Evolutionary conservation across 306 rosid species (phyloP).

Genomic region (Cucurbita maxima): DNA sequence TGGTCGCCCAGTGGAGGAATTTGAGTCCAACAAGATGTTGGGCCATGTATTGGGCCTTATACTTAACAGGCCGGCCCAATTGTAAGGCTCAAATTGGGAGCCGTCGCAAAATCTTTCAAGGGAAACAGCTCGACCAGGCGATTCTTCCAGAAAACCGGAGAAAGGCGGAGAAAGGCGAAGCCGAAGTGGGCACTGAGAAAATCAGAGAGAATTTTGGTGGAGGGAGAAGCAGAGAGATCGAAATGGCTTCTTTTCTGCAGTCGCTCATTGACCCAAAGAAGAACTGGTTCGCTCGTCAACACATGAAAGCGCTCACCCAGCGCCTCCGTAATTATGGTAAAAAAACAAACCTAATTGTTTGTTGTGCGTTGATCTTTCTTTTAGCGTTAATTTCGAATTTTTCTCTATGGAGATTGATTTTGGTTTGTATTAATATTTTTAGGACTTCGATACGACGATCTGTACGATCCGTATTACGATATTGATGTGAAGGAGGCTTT

Average conservation of each 20-base stretch:
- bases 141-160: neutral
- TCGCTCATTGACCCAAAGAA: conserved; percentile 56
- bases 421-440: neutral
- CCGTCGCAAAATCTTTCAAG: neutral
- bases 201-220: neutral
- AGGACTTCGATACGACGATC: conserved; percentile 94
- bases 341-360: conserved; percentile 18
- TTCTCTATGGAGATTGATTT: neutral
- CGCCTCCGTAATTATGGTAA: conserved; percentile 77
- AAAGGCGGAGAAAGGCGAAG: neutral
- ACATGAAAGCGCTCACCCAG: conserved; percentile 60
- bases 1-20: too few relatives aligned
- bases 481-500: conserved; percentile 81
- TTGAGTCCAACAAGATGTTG: neutral
- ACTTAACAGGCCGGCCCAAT: neutral
- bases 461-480: conserved; percentile 74
- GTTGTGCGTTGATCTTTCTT: neutral
- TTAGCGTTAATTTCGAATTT: neutral
- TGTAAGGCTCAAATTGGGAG: neutral
- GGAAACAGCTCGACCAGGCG: neutral
- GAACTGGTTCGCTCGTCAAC: conserved; percentile 70
- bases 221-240: neutral
- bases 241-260: conserved; percentile 59
- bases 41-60: neutral
- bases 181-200: neutral